Conservation (phyloP, 2,329 filamentous ascomycete genomes). For the Cladosporium sp. region DNA sequence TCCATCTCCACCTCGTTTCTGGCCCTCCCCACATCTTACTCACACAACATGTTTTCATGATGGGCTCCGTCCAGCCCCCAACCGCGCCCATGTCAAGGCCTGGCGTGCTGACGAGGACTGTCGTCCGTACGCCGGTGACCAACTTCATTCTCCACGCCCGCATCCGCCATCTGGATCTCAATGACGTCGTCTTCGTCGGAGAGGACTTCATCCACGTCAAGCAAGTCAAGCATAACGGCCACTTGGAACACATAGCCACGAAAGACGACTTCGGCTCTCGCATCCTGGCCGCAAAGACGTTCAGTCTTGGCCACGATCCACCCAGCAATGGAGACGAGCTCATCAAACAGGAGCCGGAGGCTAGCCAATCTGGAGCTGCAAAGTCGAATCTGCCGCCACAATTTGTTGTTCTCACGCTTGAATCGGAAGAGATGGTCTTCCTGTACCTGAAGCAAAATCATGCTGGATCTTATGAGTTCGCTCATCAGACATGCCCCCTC, state of each 20-base stretch:
- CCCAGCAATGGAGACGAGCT: constrained; percentile 37
- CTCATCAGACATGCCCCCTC: constrained; percentile 59
- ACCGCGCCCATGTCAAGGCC: not conserved
- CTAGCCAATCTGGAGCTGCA: not conserved
- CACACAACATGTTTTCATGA: constrained; percentile 10
- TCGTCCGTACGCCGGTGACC: constrained; percentile 72
- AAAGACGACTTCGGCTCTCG: constrained; percentile 76
- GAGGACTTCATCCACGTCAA: constrained; percentile 80
- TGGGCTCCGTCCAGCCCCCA: constrained; percentile 14
- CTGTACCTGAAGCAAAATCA: constrained; percentile 60
- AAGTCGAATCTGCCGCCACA: constrained; percentile 65
- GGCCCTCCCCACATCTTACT: not conserved
- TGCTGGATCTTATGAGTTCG: constrained; percentile 58
- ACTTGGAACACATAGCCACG: constrained; percentile 71
- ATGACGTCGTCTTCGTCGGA: constrained; percentile 85
- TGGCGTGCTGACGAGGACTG: constrained; percentile 75
- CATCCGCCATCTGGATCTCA: constrained; percentile 66
- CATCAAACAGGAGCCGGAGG: constrained; percentile 27
- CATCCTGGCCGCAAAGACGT: constrained; percentile 75
- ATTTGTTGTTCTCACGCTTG: constrained; percentile 73
- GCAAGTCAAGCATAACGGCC: constrained; percentile 61
- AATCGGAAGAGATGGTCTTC: constrained; percentile 73
- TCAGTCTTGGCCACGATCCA: constrained; percentile 52
- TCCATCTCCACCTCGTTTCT: not conserved
- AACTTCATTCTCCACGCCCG: constrained; percentile 79